These are phyloP conservation scores for Musa acuminata DNA, from an alignment of 176 grass and related monocot genomes.

Conservation along the genomic window DNA sequence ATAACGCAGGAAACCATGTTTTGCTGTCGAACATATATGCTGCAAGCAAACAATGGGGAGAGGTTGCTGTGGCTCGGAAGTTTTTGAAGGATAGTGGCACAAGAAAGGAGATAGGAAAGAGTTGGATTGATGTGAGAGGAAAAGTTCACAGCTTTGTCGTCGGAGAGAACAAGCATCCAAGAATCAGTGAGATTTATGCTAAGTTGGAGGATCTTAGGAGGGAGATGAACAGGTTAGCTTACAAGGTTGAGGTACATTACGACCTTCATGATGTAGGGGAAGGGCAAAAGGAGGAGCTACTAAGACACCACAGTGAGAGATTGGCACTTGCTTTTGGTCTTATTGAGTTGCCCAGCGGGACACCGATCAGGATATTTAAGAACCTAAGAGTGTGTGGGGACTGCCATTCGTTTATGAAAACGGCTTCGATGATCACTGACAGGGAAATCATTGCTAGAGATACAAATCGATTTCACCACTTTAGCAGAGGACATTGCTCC, in stretches of 20 bases:
- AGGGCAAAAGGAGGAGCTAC: conserved; percentile 34
- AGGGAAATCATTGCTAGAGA: conserved; percentile 24
- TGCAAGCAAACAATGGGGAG: conserved; percentile 39
- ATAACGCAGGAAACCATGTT: conserved; percentile 55
- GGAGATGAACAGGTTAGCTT: conserved; percentile 17
- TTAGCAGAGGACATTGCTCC: conserved; percentile 44
- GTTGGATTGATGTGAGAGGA: conserved; percentile 47
- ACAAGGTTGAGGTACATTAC: conserved; percentile 22
- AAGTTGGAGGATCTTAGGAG: conserved; percentile 24
- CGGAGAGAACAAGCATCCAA: conserved; percentile 28
- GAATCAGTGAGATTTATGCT: conserved; percentile 20
- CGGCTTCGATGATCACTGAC: conserved; percentile 19
- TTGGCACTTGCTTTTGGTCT: conserved; percentile 37
- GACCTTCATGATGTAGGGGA: conserved; percentile 41
- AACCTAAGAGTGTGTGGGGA: conserved; percentile 27
- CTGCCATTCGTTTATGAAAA: conserved; percentile 26
- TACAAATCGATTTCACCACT: conserved; percentile 42
- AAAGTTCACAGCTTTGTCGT: conserved; percentile 32
- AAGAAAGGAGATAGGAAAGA: conserved; percentile 48
- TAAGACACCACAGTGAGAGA: conserved; percentile 37
- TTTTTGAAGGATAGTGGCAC: conserved; percentile 43
- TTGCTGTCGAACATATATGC: conserved; percentile 69
- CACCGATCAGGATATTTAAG: conserved; percentile 17
- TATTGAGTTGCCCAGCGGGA: conserved; percentile 18
- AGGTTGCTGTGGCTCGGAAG: conserved; percentile 39